These are phyloP conservation scores for Larix kaempferi DNA, from an alignment of 75 land plant species.

Conservation along the genomic window DNA sequence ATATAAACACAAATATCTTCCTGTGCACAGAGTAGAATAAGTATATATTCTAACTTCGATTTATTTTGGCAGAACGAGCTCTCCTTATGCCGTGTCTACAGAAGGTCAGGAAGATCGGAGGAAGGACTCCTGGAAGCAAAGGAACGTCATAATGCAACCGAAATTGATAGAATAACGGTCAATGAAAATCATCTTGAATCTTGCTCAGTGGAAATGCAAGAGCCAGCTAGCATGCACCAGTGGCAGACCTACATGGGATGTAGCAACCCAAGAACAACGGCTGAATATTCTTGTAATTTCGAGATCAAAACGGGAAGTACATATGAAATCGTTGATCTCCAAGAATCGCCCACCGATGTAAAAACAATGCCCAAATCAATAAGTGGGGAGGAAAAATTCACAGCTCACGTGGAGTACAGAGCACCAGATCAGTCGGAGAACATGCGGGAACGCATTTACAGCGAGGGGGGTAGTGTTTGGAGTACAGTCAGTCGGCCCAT, in stretches of 20 bases:
- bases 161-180: background rate
- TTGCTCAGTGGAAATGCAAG: background rate
- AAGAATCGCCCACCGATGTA: no score
- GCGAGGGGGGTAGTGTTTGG: background rate
- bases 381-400: background rate
- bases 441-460: background rate
- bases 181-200: no score
- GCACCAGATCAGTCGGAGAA: background rate
- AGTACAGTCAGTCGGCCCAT: no score
- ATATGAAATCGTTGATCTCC: no score
- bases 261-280: background rate
- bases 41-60: background rate
- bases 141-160: background rate
- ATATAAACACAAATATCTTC: no score
- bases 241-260: background rate
- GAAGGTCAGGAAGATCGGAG: conserved; percentile 51
- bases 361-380: background rate
- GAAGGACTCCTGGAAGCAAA: conserved; percentile 19
- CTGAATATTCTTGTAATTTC: no score
- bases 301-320: no score
- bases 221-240: background rate
- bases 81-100: conserved; percentile 79
- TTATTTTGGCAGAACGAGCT: conserved; percentile 61
- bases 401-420: background rate
- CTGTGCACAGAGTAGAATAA: no score